Base-by-base conservation (phyloP, 225 moss, liverwort and hornwort genomes). In the Ulota crispa region DNA sequence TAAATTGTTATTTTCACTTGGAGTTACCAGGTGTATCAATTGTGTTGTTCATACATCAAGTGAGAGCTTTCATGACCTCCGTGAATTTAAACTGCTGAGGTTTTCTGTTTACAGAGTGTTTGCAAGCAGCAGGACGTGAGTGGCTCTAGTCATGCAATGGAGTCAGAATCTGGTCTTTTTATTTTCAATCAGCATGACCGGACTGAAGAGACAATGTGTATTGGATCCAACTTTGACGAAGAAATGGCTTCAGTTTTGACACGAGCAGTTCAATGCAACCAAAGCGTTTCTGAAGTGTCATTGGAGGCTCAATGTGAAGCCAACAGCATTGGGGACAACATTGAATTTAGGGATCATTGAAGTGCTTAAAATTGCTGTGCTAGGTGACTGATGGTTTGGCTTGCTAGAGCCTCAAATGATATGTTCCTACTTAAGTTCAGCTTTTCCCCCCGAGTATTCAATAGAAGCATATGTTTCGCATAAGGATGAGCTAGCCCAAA, bases 1-100 rank as follows among this genome's bases (percentile, higher is more conserved):
- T 85, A 66, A 71, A 85, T 11, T 76, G 64, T 66, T 41, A 70
- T 60, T n/a, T 65, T 78, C 34, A 61, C 54, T 41, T 85, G 65
- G 79, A 84, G 84, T 78, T 70, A 21, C 81, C 32, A 45, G 50
- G 60, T 81, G 78, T 75, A 78, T 70, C 28, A 36, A 52, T 63
- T 55, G 59, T 42, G 76, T 34, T 79, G 9, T 69, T 74, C 41
- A 56, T 64, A 55, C 73, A 56, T 68, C 41, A 65, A 71, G 50
- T 60, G 80, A 77, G 52, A 83, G 65, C 24, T 61, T 42, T 60
- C 50, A 18, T 1, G 54, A 67, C 67, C 67, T 37, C 67, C 27
- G 26, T 67, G 54, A 67, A 67, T 78, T 54, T 39, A 54, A 77
- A 32, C 43, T 71, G 64, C 26, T 41, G 52, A 54, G 86, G n/a